Conservation (phyloP, 1,284 basidiomycete species). For the Heterobasidion occidentale region DNA sequence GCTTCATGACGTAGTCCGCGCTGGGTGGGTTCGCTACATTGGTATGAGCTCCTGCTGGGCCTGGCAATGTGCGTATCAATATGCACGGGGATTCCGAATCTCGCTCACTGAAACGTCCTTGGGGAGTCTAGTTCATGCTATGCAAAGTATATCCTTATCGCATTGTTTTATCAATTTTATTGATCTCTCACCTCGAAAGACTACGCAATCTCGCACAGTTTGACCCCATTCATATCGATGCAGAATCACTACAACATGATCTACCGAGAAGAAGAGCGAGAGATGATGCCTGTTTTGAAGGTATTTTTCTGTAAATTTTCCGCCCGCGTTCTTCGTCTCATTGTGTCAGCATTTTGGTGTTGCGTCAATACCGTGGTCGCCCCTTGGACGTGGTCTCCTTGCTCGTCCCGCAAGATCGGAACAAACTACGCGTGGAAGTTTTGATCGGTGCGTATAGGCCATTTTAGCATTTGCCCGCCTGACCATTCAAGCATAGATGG, state of each 20-base stretch:
- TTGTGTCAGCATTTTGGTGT: conserved; percentile 10
- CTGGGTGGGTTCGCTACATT: conserved; percentile 2
- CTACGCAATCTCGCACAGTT: conserved; percentile 6
- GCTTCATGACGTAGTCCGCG: background rate
- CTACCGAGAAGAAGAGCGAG: conserved; percentile 30
- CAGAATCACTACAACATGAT: conserved; percentile 29
- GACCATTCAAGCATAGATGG: background rate
- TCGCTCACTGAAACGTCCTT: too few relatives aligned
- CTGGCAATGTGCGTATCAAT: conserved; percentile 1
- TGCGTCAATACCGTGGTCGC: conserved; percentile 19
- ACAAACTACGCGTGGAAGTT: conserved; percentile 2
- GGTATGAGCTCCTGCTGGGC: conserved; percentile 3
- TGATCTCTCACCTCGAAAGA: conserved; percentile 21
- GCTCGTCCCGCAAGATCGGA: conserved; percentile 12
- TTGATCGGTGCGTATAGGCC: background rate
- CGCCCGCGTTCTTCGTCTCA: background rate
- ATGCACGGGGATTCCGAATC: background rate
- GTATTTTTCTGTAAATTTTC: background rate
- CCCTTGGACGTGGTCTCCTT: conserved; percentile 17
- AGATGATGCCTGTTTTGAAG: conserved; percentile 23
- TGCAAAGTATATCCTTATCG: background rate
- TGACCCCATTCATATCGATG: conserved; percentile 19
- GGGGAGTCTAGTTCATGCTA: background rate
- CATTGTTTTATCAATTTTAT: conserved; percentile 14
- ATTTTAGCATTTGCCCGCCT: background rate